phyloP scores from a whole-genome alignment of 2,329 filamentous ascomycete genomes.

The Fusarium chlamydosporum region DNA sequence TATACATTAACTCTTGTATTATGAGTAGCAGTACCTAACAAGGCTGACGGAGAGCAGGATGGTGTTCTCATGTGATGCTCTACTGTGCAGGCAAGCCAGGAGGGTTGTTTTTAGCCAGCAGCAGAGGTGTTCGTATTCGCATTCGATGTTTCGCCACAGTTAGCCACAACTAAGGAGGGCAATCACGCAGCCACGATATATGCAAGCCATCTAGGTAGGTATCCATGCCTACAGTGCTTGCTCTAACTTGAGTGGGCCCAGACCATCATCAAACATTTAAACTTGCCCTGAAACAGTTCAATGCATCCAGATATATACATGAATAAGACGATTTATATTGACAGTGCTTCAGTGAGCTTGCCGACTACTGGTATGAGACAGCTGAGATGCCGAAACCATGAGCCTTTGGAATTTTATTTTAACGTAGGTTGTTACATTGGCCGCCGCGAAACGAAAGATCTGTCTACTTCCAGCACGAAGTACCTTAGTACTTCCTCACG shows the following conservation, averaged over 20 bases:
- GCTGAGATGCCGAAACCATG: too few relatives aligned
- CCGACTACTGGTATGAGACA: background rate
- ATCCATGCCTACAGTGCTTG: too few relatives aligned
- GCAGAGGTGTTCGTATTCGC: constrained; percentile 8
- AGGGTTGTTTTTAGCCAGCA: constrained; percentile 2
- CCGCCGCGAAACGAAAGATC: too few relatives aligned
- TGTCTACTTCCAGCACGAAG: too few relatives aligned
- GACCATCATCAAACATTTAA: constrained; percentile 1
- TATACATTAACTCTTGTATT: background rate
- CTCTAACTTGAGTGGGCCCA: background rate
- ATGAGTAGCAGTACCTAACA: constrained; percentile 2
- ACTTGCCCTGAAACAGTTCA: constrained; percentile 6
- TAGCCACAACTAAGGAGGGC: background rate
- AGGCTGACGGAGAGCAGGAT: background rate
- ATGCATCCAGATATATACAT: background rate
- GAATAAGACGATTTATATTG: background rate
- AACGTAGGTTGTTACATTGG: too few relatives aligned
- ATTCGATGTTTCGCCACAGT: background rate
- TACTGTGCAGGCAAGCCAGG: background rate
- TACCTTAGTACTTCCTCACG: too few relatives aligned
- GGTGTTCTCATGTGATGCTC: constrained; percentile 8
- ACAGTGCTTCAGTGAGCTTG: background rate
- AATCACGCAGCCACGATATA: background rate
- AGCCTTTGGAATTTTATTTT: too few relatives aligned
- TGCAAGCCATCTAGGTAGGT: too few relatives aligned